phyloP scores from a whole-genome alignment of 1,139 yeast genomes.

The Saccharomyces uvarum region DNA sequence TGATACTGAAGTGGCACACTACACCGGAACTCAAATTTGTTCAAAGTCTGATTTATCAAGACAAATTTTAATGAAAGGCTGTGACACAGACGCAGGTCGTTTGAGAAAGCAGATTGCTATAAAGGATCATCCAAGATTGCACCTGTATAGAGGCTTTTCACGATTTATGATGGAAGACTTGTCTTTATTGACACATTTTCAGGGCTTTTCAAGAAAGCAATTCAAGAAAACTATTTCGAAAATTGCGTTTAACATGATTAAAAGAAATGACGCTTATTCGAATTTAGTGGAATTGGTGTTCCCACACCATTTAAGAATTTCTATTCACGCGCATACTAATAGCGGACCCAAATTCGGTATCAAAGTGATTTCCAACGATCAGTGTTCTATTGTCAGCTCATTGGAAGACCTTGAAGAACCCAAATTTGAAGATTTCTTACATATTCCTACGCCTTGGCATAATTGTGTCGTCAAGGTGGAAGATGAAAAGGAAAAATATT shows the following conservation, averaged over 20 bases:
- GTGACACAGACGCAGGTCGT: slow-evolving; percentile 37
- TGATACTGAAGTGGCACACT: slow-evolving; percentile 28
- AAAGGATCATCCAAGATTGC: slow-evolving; percentile 44
- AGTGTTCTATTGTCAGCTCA: slow-evolving; percentile 37
- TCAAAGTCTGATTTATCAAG: slow-evolving; percentile 34
- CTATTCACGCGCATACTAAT: slow-evolving; percentile 55
- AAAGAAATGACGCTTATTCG: slow-evolving; percentile 57
- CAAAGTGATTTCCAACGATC: slow-evolving; percentile 39
- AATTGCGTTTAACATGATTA: slow-evolving; percentile 58
- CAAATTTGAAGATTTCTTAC: slow-evolving; percentile 42
- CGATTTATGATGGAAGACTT: slow-evolving; percentile 56
- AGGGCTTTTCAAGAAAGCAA: slow-evolving; percentile 39
- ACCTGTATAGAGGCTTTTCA: slow-evolving; percentile 49
- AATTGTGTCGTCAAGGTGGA: slow-evolving; percentile 44
- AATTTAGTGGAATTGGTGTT: slow-evolving; percentile 52
- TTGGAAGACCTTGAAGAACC: slow-evolving; percentile 36
- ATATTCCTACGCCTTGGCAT: slow-evolving; percentile 65
- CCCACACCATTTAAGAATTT: slow-evolving; percentile 51
- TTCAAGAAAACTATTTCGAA: slow-evolving; percentile 45
- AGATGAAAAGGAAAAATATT: slow-evolving; percentile 21
- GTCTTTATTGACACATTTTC: slow-evolving; percentile 36
- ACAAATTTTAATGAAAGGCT: slow-evolving; percentile 36
- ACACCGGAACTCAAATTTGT: slow-evolving; percentile 34
- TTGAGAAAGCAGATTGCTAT: slow-evolving; percentile 32
- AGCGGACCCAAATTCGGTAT: slow-evolving; percentile 54